phyloP scores from a whole-genome alignment of 2,329 filamentous ascomycete genomes.

The Colletotrichum sidae region DNA sequence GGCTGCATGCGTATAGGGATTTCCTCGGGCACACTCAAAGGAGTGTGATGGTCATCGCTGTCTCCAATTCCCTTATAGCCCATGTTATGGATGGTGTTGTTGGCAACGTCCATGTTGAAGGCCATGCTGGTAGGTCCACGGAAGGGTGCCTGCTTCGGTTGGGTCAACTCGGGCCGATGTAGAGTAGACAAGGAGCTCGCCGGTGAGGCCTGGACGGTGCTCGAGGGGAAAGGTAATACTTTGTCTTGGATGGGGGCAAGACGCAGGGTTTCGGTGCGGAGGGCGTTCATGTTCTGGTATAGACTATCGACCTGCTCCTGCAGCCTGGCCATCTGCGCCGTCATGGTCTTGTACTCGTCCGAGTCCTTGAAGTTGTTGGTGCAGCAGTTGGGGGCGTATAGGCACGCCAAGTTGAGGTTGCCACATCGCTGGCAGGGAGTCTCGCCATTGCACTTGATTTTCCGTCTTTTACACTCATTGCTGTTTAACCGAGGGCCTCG shows the following conservation, averaged over 20 bases:
- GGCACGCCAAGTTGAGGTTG: slow-evolving; percentile 73
- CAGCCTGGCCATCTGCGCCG: slow-evolving; percentile 76
- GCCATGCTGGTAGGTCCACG: slow-evolving; percentile 87
- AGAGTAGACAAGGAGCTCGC: slow-evolving; percentile 57
- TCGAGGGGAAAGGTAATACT: slow-evolving; percentile 48
- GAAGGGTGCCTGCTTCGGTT: slow-evolving; percentile 73
- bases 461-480: slow-evolving; percentile 80
- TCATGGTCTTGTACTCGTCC: slow-evolving; percentile 88
- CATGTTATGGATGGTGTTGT: slow-evolving; percentile 89
- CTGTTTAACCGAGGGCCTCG: slow-evolving; percentile 49
- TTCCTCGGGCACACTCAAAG: slow-evolving; percentile 32
- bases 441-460: slow-evolving; percentile 81
- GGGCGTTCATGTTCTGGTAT: slow-evolving; percentile 75
- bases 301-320: slow-evolving; percentile 88
- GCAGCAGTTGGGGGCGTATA: slow-evolving; percentile 76
- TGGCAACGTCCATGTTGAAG: slow-evolving; percentile 88
- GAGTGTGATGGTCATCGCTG: slow-evolving; percentile 66
- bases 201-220: slow-evolving; percentile 55
- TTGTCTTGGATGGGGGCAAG: slow-evolving; percentile 58
- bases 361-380: slow-evolving; percentile 89
- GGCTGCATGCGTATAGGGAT: slow-evolving; percentile 24
- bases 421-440: slow-evolving; percentile 75
- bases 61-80: slow-evolving; percentile 78
- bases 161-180: slow-evolving; percentile 58
- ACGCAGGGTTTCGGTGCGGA: slow-evolving; percentile 68